These are phyloP conservation scores for Schrenkiella parvula DNA, from an alignment of 345 rosid genomes.

Conservation along the genomic window DNA sequence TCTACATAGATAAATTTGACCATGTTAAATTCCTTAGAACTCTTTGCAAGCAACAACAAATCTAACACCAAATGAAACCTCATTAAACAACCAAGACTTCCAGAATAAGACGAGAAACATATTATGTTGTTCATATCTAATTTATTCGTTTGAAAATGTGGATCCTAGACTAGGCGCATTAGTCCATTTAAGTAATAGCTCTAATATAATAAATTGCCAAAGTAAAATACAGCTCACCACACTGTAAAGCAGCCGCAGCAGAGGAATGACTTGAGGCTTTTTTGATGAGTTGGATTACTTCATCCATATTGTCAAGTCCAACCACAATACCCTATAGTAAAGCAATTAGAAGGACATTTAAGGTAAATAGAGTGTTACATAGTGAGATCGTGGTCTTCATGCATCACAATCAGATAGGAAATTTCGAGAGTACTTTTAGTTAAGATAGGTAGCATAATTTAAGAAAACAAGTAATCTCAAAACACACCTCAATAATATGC, in stretches of 20 bases:
- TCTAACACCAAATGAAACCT: not conserved
- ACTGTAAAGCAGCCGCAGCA: slow-evolving; percentile 61
- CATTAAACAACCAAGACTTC: not conserved
- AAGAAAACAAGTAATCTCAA: not conserved
- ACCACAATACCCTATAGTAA: slow-evolving; percentile 66
- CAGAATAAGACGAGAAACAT: not conserved
- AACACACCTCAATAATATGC: slow-evolving; percentile 84
- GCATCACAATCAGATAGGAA: not conserved
- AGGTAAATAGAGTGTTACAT: not conserved
- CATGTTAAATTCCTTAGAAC: not conserved
- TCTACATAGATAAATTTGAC: slow-evolving; percentile 37
- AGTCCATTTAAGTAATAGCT: not conserved
- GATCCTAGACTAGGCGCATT: not conserved
- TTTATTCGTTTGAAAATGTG: slow-evolving; percentile 1
- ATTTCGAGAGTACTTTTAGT: not conserved
- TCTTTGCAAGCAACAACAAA: not conserved
- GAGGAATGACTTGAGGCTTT: slow-evolving; percentile 59
- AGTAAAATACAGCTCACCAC: slow-evolving; percentile 41
- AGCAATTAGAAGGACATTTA: slow-evolving; percentile 7
- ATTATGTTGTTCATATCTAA: not conserved
- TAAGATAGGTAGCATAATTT: not conserved
- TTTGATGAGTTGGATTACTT: slow-evolving; percentile 57
- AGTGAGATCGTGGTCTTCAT: slow-evolving; percentile 11
- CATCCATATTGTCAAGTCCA: slow-evolving; percentile 82
- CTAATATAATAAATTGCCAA: not conserved